Base-by-base conservation (phyloP, 495 filamentous ascomycete genomes). In the Symbiotaphrina buchneri region DNA sequence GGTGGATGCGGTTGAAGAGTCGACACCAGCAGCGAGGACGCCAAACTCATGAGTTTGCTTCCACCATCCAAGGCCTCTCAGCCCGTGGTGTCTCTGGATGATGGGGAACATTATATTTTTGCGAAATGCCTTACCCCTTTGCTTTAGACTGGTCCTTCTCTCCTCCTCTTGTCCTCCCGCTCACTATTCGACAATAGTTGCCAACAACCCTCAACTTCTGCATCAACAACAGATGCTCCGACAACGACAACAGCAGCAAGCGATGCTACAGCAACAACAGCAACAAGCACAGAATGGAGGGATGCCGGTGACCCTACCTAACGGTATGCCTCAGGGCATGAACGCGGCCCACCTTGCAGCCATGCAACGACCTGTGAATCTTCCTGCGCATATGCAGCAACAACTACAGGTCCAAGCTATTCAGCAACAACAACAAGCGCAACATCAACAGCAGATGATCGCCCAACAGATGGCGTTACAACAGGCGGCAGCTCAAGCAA, bases 361-460 rank as follows among this genome's bases (percentile, higher is more conserved):
- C 14, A 38, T 38, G 22, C 22, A 25, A 25, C 22, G 22, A 13
- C 22, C 22, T 7, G 22, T 25, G 13, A 25, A 25, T 13, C 22
- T 25, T 25, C 22, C 22, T 25, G 8, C 7, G 13, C 22, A 25
- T 13, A 25, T 25, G 22, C 35, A 37, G 5, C 29, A 37, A 24
- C 35, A 38, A 3, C 18, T 24, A 18, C 22, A 35, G 33, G 30
- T 25, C 8, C 29, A 33, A 18, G 14, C 16, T 6, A 21, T 16
- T 13, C 33, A 35, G 11, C 33, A 33, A 30, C 1, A 10, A 10
- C 35, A 38, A 6, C 30, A 35, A 13, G 30, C 34, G 7, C 34
- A 36, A 23, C 34, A 36, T 15, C 35, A 38, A 26, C 35, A 38
- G 17, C 35, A 38, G 22, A 13, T 38, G 11, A 18, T 31, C 20